These are phyloP conservation scores for Salix exigua DNA, from an alignment of 345 rosid species.

Conservation along the genomic window DNA sequence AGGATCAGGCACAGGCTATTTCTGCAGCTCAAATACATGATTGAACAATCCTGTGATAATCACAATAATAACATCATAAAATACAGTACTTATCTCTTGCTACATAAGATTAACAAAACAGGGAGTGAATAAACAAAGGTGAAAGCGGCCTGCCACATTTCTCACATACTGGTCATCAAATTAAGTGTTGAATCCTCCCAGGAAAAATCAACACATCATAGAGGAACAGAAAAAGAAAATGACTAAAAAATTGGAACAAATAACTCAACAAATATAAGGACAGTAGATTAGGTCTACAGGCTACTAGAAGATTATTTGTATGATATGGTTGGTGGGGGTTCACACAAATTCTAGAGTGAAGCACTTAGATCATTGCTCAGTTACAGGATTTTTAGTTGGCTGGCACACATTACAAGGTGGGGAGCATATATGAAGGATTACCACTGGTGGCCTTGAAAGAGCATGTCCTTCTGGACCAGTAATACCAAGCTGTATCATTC, in stretches of 20 bases:
- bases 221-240: not conserved
- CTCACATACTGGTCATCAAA: not conserved
- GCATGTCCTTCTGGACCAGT: slow-evolving; percentile 98
- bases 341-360: not conserved
- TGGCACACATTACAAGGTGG: not conserved
- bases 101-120: not conserved
- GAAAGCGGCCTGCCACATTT: not conserved
- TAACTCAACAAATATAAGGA: not conserved
- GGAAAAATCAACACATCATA: not conserved
- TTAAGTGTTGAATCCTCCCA: not conserved
- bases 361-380: not conserved
- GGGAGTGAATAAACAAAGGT: not conserved
- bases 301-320: not conserved
- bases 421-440: slow-evolving; percentile 28
- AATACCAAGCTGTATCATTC: slow-evolving; percentile 90
- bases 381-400: not conserved
- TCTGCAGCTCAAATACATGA: not conserved
- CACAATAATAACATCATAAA: not conserved
- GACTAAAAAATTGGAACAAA: not conserved
- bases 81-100: not conserved
- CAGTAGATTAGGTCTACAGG: not conserved
- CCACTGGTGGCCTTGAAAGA: slow-evolving; percentile 91
- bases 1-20: not conserved
- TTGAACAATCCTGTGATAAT: not conserved
- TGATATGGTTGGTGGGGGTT: not conserved